These are phyloP conservation scores for Oryza punctata DNA, from an alignment of 176 grass and related monocot genomes.

Conservation along the genomic window DNA sequence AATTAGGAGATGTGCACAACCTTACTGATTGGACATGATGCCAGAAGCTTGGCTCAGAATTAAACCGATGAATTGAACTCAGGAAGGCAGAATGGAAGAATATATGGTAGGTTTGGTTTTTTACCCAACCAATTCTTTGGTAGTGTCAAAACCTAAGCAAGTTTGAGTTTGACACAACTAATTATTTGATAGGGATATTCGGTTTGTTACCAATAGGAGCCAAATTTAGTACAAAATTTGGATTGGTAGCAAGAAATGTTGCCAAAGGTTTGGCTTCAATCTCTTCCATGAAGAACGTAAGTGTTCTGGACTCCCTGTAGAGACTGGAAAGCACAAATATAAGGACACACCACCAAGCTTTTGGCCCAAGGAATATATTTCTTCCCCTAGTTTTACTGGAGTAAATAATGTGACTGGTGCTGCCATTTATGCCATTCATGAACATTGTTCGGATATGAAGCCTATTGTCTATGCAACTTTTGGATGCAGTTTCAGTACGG, in stretches of 20 bases:
- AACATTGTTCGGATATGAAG: neutral
- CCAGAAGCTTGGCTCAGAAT: slow-evolving; percentile 4
- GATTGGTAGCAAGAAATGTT: neutral
- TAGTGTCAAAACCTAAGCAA: too few species aligned
- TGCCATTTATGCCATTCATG: slow-evolving; percentile 2
- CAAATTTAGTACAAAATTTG: too few species aligned
- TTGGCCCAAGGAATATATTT: neutral
- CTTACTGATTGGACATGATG: neutral
- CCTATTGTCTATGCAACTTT: neutral
- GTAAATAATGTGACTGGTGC: neutral
- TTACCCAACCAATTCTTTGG: neutral
- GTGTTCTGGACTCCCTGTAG: neutral
- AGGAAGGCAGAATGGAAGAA: neutral
- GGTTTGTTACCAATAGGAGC: too few species aligned
- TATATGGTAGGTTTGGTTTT: neutral
- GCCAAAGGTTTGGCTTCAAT: neutral
- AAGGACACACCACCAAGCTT: neutral
- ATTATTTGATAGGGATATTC: too few species aligned
- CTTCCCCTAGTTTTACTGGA: neutral
- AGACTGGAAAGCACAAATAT: neutral
- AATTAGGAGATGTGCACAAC: neutral
- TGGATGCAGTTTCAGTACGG: neutral
- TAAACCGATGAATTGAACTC: neutral
- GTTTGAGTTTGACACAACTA: too few species aligned
- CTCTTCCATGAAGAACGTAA: too few species aligned